Evolutionary conservation across 371 early-diverging fungal genomes (phyloP).

Genomic region (Batkoa obscura): DNA sequence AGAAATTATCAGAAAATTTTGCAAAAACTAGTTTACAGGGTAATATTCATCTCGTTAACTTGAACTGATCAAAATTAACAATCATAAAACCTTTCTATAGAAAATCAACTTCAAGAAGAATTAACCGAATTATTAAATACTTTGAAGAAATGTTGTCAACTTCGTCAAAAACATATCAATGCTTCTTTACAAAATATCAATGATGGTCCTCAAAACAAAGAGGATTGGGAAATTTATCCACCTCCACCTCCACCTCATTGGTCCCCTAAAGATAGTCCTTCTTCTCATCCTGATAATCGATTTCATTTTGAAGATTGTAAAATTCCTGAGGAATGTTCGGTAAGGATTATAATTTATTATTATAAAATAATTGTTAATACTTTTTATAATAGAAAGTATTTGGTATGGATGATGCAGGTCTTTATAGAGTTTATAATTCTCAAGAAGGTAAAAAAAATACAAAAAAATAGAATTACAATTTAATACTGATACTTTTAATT

Average conservation of each 20-base stretch:
- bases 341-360: slow-evolving; percentile 8
- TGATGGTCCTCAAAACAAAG: slow-evolving; percentile 72
- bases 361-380: not conserved
- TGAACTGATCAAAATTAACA: too few relatives aligned
- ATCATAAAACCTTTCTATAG: too few relatives aligned
- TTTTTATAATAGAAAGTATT: slow-evolving; percentile 14
- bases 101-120: slow-evolving; percentile 11
- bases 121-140: slow-evolving; percentile 22
- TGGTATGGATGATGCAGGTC: slow-evolving; percentile 33
- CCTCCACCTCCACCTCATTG: slow-evolving; percentile 62
- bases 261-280: slow-evolving; percentile 14
- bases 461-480: slow-evolving; percentile 2
- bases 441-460: slow-evolving; percentile 6
- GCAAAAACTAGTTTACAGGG: not conserved
- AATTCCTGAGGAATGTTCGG: slow-evolving; percentile 35
- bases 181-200: slow-evolving; percentile 48
- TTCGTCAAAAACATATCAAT: slow-evolving; percentile 75
- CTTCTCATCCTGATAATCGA: slow-evolving; percentile 12
- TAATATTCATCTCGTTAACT: not conserved
- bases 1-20: slow-evolving; percentile 3
- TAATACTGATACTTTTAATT: not conserved
- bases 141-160: slow-evolving; percentile 47
- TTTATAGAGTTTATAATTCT: slow-evolving; percentile 27
- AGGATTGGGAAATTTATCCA: slow-evolving; percentile 77
- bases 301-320: slow-evolving; percentile 36